Evolutionary conservation across 495 filamentous ascomycete species (phyloP).

Genomic region (Penicillium robsamsonii): DNA sequence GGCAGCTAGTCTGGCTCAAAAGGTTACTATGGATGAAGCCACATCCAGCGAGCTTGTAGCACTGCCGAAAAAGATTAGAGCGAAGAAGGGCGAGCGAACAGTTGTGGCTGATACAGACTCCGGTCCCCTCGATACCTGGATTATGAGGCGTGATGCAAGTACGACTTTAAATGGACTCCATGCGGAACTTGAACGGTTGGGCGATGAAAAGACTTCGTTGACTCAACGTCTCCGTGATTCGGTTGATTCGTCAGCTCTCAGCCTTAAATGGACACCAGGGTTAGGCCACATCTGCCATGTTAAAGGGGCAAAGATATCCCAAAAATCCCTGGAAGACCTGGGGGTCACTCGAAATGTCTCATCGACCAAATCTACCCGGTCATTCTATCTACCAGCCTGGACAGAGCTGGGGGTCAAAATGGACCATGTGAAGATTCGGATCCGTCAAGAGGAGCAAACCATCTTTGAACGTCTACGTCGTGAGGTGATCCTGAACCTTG

Average conservation of each 20-base stretch:
- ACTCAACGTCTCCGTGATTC: slow-evolving; percentile 56
- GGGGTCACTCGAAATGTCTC: slow-evolving; percentile 60
- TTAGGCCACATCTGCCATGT: slow-evolving; percentile 89
- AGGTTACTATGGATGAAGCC: slow-evolving; percentile 61
- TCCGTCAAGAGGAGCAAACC: slow-evolving; percentile 74
- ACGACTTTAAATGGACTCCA: slow-evolving; percentile 63
- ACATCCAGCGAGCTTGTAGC: slow-evolving; percentile 43
- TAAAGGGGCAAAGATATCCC: slow-evolving; percentile 70
- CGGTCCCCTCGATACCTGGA: slow-evolving; percentile 64
- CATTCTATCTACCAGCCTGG: slow-evolving; percentile 84
- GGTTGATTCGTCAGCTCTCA: slow-evolving; percentile 59
- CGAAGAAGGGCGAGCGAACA: slow-evolving; percentile 31
- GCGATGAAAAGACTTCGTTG: slow-evolving; percentile 56
- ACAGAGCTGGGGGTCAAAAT: slow-evolving; percentile 70
- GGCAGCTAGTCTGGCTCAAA: slow-evolving; percentile 65
- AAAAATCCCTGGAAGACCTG: slow-evolving; percentile 40
- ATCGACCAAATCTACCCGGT: slow-evolving; percentile 77
- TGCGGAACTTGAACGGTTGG: slow-evolving; percentile 54
- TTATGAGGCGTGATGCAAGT: slow-evolving; percentile 78
- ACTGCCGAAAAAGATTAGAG: slow-evolving; percentile 45
- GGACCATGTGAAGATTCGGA: slow-evolving; percentile 69
- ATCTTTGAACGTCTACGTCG: slow-evolving; percentile 69
- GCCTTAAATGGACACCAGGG: slow-evolving; percentile 77
- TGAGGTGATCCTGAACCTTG: slow-evolving; percentile 72
- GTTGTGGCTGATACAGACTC: slow-evolving; percentile 31